A percentile compares a stretch with the other conserved stretches of the same genome.
These are phyloP conservation scores for Dalbergia cultrata DNA, from an alignment of 306 rosid species.

Conservation along the genomic window DNA sequence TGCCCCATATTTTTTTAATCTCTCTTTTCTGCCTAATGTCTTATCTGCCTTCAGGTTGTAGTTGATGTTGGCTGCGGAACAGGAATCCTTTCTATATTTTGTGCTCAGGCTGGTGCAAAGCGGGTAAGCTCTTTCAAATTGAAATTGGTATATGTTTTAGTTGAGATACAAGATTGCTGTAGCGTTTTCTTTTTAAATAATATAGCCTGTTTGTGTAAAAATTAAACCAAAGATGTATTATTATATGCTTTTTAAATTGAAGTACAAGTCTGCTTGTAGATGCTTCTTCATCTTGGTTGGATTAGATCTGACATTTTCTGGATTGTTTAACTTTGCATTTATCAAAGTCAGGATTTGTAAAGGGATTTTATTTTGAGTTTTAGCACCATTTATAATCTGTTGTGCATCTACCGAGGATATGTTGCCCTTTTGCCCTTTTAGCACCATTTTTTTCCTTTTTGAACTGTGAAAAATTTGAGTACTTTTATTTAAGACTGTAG, in stretches of 20 bases:
- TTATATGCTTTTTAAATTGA: constrained; percentile 16
- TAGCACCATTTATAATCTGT: constrained; percentile 15
- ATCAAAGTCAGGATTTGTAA: constrained; percentile 12
- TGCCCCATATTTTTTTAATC: not conserved
- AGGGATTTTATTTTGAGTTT: constrained; percentile 16
- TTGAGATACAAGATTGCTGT: constrained; percentile 5
- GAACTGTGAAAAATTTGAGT: constrained; percentile 9
- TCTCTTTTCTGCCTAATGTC: constrained; percentile 28
- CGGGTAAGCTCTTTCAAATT: constrained; percentile 67
- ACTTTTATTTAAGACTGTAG: not conserved
- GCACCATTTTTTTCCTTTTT: constrained; percentile 17
- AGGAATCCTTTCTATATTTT: constrained; percentile 94
- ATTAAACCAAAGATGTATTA: not conserved
- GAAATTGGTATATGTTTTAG: constrained; percentile 22
- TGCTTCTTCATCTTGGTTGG: constrained; percentile 32
- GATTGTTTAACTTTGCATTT: constrained; percentile 9
- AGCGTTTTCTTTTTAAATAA: not conserved
- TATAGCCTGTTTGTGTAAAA: not conserved
- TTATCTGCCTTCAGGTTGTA: constrained; percentile 75
- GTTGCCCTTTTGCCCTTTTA: constrained; percentile 3
- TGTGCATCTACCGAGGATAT: constrained; percentile 16
- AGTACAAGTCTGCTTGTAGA: constrained; percentile 10
- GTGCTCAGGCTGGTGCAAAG: constrained; percentile 98
- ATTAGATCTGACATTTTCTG: constrained; percentile 13
- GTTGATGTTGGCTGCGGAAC: constrained; percentile 99